Evolutionary conservation across 2,329 filamentous ascomycete species (phyloP).

Genomic region (Coniella lustricola): DNA sequence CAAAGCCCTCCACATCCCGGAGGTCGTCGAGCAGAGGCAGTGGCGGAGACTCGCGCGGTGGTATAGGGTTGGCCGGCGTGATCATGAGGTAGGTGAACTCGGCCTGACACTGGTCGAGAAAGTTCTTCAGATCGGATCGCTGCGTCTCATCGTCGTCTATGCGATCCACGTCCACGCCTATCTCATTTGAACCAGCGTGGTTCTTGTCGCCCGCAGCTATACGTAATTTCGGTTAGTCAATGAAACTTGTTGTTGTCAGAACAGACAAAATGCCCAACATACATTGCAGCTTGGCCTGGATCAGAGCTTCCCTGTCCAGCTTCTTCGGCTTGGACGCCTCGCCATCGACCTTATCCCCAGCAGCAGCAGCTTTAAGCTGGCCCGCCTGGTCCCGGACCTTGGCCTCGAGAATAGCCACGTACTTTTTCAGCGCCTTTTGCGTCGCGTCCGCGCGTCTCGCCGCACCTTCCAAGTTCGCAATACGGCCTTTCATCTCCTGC

Average conservation of each 20-base stretch:
- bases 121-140: conserved; percentile 49
- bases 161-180: conserved; percentile 39
- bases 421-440: conserved; percentile 83
- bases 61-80: conserved; percentile 57
- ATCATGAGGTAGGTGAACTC: conserved; percentile 65
- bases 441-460: conserved; percentile 78
- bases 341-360: conserved; percentile 23
- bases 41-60: conserved; percentile 56
- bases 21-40: conserved; percentile 53
- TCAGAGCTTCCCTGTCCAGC: conserved; percentile 42
- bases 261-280: conserved; percentile 22
- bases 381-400: conserved; percentile 78
- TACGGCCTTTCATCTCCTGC: conserved; percentile 97
- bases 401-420: conserved; percentile 81
- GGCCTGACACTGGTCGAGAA: conserved; percentile 57
- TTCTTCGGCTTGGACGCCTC: conserved; percentile 40
- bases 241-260: too few species aligned
- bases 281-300: conserved; percentile 53
- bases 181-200: conserved; percentile 32
- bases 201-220: conserved; percentile 36
- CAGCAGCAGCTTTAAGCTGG: conserved; percentile 53
- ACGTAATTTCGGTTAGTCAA: conserved; percentile 11
- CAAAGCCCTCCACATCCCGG: conserved; percentile 47
- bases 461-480: conserved; percentile 89
- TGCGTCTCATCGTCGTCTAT: conserved; percentile 43